These are phyloP conservation scores for Cryptococcus hybrid DNA, from an alignment of 1,284 basidiomycete species.

Conservation along the genomic window DNA sequence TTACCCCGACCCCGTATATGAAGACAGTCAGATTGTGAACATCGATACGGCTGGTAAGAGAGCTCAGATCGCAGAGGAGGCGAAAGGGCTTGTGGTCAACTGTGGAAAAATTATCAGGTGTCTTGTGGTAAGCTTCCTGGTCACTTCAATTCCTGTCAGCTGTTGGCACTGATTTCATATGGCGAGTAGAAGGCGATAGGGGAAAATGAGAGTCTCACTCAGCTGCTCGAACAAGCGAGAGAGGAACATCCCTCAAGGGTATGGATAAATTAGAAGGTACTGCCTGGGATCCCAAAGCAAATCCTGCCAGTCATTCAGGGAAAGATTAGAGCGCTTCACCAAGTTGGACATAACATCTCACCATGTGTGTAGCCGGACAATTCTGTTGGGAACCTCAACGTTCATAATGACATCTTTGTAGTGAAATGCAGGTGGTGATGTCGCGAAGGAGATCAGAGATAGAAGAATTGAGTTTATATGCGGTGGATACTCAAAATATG, in stretches of 20 bases:
- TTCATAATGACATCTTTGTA: too few relatives aligned
- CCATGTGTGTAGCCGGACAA: too few relatives aligned
- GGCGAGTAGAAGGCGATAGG: conserved; percentile 69
- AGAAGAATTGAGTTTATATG: too few relatives aligned
- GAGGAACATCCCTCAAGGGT: conserved; percentile 68
- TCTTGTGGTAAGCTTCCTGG: too few relatives aligned
- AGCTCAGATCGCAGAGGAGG: conserved; percentile 57
- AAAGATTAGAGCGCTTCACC: too few relatives aligned
- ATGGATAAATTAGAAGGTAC: conserved; percentile 40
- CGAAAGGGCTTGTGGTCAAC: conserved; percentile 73
- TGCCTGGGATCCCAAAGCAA: conserved; percentile 34
- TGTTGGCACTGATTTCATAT: neutral
- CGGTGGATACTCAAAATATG: too few relatives aligned
- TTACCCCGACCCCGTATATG: conserved; percentile 1
- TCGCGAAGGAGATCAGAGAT: too few relatives aligned
- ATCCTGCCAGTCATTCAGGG: neutral
- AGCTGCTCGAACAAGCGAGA: conserved; percentile 73
- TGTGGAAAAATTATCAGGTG: conserved; percentile 71
- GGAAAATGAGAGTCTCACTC: conserved; percentile 68
- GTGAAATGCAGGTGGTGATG: too few relatives aligned
- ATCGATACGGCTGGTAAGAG: conserved; percentile 45
- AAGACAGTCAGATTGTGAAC: neutral
- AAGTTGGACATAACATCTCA: too few relatives aligned
- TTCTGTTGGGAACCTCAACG: too few relatives aligned
- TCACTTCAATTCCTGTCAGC: neutral